A percentile compares a stretch with the other conserved stretches of the same genome.
phyloP scores from a whole-genome alignment of 108 stramenopile species.

The Phaeodactylum tricornutum region DNA sequence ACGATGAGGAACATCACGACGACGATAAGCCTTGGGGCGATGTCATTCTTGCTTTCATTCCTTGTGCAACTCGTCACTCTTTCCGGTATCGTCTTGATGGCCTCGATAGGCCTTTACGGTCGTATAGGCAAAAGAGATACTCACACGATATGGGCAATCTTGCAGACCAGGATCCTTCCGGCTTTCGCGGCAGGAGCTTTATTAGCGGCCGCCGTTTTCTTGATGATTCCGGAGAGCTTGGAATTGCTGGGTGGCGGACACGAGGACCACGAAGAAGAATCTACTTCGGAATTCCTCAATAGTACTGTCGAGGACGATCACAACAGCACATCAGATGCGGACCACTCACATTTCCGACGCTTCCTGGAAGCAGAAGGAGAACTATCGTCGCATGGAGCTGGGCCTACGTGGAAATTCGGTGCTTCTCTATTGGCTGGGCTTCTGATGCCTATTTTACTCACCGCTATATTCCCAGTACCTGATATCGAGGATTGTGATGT shows the following conservation, averaged over 20 bases:
- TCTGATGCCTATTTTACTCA: slow-evolving; percentile 43
- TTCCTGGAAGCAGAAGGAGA: not conserved
- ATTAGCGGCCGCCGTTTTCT: slow-evolving; percentile 52
- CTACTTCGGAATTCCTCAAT: not conserved
- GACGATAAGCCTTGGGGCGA: slow-evolving; percentile 43
- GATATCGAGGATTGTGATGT: not conserved
- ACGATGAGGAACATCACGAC: not conserved
- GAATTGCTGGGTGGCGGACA: slow-evolving; percentile 21
- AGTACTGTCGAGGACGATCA: not conserved
- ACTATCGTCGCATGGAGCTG: not conserved
- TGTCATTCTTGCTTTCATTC: slow-evolving; percentile 28
- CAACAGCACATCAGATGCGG: not conserved
- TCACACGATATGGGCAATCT: not conserved
- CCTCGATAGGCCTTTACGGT: not conserved
- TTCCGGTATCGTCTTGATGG: slow-evolving; percentile 22
- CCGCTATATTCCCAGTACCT: slow-evolving; percentile 26
- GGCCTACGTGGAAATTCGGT: slow-evolving; percentile 45
- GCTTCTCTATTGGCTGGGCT: slow-evolving; percentile 56
- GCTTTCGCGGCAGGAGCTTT: slow-evolving; percentile 32
- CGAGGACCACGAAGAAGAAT: slow-evolving; percentile 10
- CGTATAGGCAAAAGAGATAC: not conserved
- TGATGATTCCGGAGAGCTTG: slow-evolving; percentile 49
- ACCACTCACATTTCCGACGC: not conserved
- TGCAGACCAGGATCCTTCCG: slow-evolving; percentile 1
- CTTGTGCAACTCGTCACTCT: slow-evolving; percentile 42